phyloP scores from a whole-genome alignment of 2,329 filamentous ascomycete species.

The Pyrenophora teres region DNA sequence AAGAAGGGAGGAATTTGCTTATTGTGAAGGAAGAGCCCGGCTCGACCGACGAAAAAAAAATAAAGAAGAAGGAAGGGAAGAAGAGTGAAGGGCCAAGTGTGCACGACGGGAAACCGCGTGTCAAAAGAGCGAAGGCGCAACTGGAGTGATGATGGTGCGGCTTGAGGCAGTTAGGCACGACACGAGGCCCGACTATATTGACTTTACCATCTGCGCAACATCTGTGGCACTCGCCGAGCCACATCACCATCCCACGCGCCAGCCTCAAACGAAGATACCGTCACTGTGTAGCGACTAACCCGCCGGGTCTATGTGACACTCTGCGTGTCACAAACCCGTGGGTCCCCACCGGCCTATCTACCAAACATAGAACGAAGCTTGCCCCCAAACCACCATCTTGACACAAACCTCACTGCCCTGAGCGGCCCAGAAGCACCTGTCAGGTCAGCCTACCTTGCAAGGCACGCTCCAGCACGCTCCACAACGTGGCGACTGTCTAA shows the following conservation, averaged over 20 bases:
- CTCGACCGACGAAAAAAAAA: slow-evolving; percentile 31
- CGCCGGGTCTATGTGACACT: slow-evolving; percentile 35
- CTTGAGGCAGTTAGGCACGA: slow-evolving; percentile 29
- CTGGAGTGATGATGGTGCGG: slow-evolving; percentile 24
- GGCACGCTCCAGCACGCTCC: slow-evolving; percentile 30
- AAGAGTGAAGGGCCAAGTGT: slow-evolving; percentile 8
- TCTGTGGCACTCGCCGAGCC: slow-evolving; percentile 34
- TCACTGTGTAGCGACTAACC: slow-evolving; percentile 41
- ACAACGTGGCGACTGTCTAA: slow-evolving; percentile 17
- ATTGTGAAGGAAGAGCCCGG: slow-evolving; percentile 39
- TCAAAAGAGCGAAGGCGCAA: slow-evolving; percentile 20
- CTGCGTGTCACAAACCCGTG: slow-evolving; percentile 39
- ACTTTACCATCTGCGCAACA: slow-evolving; percentile 34
- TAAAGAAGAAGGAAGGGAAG: slow-evolving; percentile 18
- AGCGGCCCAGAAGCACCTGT: slow-evolving; percentile 22
- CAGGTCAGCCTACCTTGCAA: slow-evolving; percentile 26
- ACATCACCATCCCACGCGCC: slow-evolving; percentile 39
- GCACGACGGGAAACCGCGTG: slow-evolving; percentile 32
- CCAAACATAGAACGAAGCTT: slow-evolving; percentile 36
- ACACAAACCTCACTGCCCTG: slow-evolving; percentile 19
- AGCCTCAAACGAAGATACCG: slow-evolving; percentile 42
- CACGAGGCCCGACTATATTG: slow-evolving; percentile 43
- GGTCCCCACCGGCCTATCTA: slow-evolving; percentile 31
- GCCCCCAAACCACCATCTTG: slow-evolving; percentile 23
- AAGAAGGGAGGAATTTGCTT: slow-evolving; percentile 11